These are phyloP conservation scores for Macadamia tetraphylla DNA, from an alignment of 164 flowering plant genomes.

Conservation along the genomic window DNA sequence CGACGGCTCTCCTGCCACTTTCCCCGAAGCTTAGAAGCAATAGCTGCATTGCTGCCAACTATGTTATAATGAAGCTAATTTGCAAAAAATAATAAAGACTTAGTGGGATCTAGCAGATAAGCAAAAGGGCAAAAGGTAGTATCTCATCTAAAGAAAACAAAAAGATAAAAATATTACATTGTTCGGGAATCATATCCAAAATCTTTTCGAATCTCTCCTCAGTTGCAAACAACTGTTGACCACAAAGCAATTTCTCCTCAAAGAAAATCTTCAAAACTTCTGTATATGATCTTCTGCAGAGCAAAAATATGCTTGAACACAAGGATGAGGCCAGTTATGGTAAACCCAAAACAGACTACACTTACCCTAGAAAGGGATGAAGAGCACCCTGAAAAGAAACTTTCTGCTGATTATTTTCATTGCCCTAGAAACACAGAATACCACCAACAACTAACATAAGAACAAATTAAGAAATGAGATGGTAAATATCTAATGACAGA, in stretches of 20 bases:
- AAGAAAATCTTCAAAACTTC: constrained; percentile 66
- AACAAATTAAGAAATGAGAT: not conserved
- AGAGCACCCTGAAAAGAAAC: constrained; percentile 66
- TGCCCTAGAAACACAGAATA: constrained; percentile 49
- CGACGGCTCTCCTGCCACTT: constrained; percentile 71
- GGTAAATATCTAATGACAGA: not conserved
- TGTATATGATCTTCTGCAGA: constrained; percentile 75
- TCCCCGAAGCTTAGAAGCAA: constrained; percentile 75
- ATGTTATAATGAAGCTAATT: not conserved
- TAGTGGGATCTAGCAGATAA: no score
- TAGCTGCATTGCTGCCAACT: constrained; percentile 43
- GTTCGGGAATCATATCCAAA: constrained; percentile 87
- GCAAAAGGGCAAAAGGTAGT: not conserved
- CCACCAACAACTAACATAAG: constrained; percentile 11
- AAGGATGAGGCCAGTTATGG: not conserved
- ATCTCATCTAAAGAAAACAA: not conserved
- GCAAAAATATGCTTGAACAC: constrained; percentile 8
- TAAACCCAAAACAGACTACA: constrained; percentile 5
- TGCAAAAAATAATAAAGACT: not conserved
- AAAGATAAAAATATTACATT: constrained; percentile 35
- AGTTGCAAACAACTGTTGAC: constrained; percentile 53
- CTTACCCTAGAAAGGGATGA: constrained; percentile 95
- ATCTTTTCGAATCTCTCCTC: constrained; percentile 82
- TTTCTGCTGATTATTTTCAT: constrained; percentile 67
- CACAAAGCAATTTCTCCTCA: constrained; percentile 53